phyloP scores from a whole-genome alignment of 75 land plant species.

The Cryptomeria japonica region DNA sequence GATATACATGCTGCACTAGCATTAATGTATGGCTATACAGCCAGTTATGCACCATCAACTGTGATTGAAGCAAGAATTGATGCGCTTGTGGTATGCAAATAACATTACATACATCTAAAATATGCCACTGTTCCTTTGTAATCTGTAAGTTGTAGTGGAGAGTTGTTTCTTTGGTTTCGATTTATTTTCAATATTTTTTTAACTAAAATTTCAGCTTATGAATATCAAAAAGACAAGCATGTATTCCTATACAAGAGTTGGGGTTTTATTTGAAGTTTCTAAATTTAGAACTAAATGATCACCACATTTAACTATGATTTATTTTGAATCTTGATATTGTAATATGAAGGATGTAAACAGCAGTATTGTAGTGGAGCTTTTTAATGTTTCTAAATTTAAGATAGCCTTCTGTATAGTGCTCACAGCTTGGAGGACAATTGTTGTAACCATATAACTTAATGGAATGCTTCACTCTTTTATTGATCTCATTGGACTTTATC shows the following conservation, averaged over 20 bases:
- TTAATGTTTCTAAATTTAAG: background rate
- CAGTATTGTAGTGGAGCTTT: background rate
- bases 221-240: background rate
- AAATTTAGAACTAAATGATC: background rate
- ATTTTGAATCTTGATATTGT: background rate
- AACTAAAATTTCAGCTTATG: background rate
- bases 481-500: background rate
- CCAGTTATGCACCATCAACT: conserved; percentile 95
- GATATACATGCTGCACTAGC: conserved; percentile 98
- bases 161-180: background rate
- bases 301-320: background rate
- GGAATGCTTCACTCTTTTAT: background rate
- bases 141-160: background rate
- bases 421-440: background rate
- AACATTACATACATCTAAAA: background rate
- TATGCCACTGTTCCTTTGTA: background rate
- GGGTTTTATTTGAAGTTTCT: background rate
- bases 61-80: conserved; percentile 99
- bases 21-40: conserved; percentile 99
- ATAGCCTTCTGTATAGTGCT: background rate
- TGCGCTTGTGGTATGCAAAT: conserved; percentile 82
- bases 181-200: background rate
- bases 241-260: background rate
- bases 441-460: background rate
- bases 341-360: background rate